Conservation (phyloP, 495 filamentous ascomycete genomes). For the Oidiodendron maius region DNA sequence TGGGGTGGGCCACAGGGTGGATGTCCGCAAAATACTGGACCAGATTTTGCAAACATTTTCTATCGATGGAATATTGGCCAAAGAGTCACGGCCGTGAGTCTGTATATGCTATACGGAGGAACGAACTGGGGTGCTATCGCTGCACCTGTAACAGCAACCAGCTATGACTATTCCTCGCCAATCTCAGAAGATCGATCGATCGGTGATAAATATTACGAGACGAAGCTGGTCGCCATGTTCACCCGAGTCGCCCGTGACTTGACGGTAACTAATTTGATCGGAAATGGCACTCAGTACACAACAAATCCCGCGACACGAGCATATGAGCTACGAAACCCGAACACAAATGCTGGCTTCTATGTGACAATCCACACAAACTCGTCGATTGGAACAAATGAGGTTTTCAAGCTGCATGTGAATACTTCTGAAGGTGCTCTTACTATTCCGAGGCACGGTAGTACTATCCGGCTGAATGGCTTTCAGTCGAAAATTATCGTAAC, state of each 20-base stretch:
- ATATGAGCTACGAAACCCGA: conserved; percentile 48
- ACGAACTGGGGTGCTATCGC: conserved; percentile 40
- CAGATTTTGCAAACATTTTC: conserved; percentile 53
- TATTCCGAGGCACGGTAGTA: conserved; percentile 31
- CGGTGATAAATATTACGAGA: conserved; percentile 53
- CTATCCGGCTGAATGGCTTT: conserved; percentile 48
- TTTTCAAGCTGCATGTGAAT: conserved; percentile 46
- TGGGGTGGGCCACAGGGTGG: conserved; percentile 53
- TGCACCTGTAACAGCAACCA: conserved; percentile 36
- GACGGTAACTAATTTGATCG: conserved; percentile 38
- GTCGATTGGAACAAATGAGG: conserved; percentile 35
- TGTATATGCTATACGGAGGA: conserved; percentile 53
- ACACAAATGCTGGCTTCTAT: conserved; percentile 52
- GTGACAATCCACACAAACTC: conserved; percentile 46
- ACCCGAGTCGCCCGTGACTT: conserved; percentile 47
- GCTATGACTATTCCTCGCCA: conserved; percentile 56
- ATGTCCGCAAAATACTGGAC: conserved; percentile 30
- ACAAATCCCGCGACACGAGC: conserved; percentile 39
- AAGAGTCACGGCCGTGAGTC: conserved; percentile 34
- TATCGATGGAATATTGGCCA: conserved; percentile 49
- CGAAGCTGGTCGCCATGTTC: conserved; percentile 52
- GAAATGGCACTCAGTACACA: conserved; percentile 34
- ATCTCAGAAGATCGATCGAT: conserved; percentile 48
- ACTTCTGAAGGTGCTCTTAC: conserved; percentile 48
- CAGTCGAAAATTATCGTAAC: conserved; percentile 57